Conservation (phyloP, 176 grass and related monocot genomes). For the Poa annua region DNA sequence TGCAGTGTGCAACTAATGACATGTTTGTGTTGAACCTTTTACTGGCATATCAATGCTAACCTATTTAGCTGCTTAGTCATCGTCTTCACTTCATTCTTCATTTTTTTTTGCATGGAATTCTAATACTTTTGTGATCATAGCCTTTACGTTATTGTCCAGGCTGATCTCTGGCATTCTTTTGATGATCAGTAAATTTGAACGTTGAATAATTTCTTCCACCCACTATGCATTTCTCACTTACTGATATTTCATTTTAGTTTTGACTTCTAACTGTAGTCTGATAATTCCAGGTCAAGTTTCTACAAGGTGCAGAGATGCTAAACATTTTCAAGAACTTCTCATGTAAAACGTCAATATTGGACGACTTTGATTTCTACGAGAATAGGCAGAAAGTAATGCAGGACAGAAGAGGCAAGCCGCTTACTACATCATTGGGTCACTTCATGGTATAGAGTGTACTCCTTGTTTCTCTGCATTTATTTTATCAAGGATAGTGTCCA, state of each 20-base stretch:
- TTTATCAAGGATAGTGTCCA: background rate
- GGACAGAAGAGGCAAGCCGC: constrained; percentile 68
- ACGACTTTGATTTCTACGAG: constrained; percentile 90
- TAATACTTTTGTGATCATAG: background rate
- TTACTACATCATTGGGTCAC: constrained; percentile 43
- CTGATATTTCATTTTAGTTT: constrained; percentile 13
- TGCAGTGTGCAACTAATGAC: background rate
- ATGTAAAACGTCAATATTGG: constrained; percentile 88
- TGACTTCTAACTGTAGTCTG: constrained; percentile 19
- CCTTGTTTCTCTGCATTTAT: constrained; percentile 8
- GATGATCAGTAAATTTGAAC: constrained; percentile 16
- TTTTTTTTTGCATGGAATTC: constrained; percentile 25
- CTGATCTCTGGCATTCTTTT: constrained; percentile 14
- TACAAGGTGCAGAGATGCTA: constrained; percentile 80
- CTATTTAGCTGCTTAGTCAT: background rate
- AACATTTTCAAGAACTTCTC: constrained; percentile 85
- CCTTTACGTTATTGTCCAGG: constrained; percentile 12
- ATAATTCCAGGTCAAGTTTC: constrained; percentile 67
- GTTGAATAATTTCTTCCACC: background rate
- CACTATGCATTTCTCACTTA: constrained; percentile 22
- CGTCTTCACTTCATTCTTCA: constrained; percentile 19
- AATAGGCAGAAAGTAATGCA: constrained; percentile 91
- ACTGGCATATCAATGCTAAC: background rate
- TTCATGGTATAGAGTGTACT: constrained; percentile 45
- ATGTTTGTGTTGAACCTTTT: constrained; percentile 25